These are phyloP conservation scores for Mycogone perniciosa DNA, from an alignment of 2,329 filamentous ascomycete species.

Conservation along the genomic window DNA sequence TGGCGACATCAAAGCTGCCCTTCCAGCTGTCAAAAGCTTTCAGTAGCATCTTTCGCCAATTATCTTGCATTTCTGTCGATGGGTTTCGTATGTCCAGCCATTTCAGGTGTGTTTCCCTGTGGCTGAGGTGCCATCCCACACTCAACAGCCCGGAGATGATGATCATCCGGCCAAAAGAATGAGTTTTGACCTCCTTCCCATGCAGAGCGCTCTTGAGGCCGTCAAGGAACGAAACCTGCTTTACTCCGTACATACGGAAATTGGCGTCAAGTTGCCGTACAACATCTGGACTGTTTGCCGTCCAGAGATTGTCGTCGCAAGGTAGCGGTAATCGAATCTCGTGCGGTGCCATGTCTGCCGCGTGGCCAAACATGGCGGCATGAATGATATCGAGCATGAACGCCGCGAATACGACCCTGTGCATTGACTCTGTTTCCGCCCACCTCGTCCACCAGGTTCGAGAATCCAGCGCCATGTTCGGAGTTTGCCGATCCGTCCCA, in stretches of 20 bases:
- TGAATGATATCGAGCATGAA: slow-evolving; percentile 88
- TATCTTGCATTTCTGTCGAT: slow-evolving; percentile 57
- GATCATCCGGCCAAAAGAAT: slow-evolving; percentile 82
- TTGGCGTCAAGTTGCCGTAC: slow-evolving; percentile 72
- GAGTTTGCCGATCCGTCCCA: slow-evolving; percentile 32
- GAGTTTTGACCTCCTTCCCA: slow-evolving; percentile 72
- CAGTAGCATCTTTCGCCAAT: slow-evolving; percentile 72
- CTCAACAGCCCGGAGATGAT: slow-evolving; percentile 87
- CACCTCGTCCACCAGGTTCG: slow-evolving; percentile 72
- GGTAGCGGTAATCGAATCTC: slow-evolving; percentile 81
- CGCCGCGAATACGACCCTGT: slow-evolving; percentile 78
- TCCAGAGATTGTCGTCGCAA: slow-evolving; percentile 83
- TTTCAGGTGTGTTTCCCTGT: slow-evolving; percentile 76
- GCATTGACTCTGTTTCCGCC: slow-evolving; percentile 83
- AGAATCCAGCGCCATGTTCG: slow-evolving; percentile 30
- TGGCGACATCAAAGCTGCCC: slow-evolving; percentile 68
- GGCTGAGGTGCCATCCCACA: slow-evolving; percentile 86
- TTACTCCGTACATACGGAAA: slow-evolving; percentile 70
- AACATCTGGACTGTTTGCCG: slow-evolving; percentile 68
- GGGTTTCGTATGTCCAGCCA: slow-evolving; percentile 64
- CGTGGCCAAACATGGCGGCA: slow-evolving; percentile 87
- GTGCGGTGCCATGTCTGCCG: slow-evolving; percentile 83
- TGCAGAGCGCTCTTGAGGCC: slow-evolving; percentile 79
- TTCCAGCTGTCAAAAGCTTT: slow-evolving; percentile 85
- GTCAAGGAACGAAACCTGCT: slow-evolving; percentile 74